Evolutionary conservation across 2,329 filamentous ascomycete species (phyloP).

Genomic region (Aquanectria penicillioides): DNA sequence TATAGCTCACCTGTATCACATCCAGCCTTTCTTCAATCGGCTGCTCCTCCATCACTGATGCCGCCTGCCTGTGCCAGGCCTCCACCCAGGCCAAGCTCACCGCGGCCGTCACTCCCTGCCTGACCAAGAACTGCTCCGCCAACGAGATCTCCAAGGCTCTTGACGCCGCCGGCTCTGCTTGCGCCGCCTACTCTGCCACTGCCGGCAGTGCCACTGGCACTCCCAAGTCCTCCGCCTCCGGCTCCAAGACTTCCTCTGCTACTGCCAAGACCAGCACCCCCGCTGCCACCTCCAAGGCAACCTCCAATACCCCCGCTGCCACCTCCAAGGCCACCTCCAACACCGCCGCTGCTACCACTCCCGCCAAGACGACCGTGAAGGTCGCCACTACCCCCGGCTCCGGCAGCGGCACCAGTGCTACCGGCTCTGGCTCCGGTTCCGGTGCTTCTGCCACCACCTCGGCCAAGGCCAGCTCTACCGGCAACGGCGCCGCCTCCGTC

Average conservation of each 20-base stretch:
- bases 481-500: constrained; percentile 31
- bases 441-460: constrained; percentile 12
- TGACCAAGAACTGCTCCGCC: constrained; percentile 47
- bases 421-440: constrained; percentile 13
- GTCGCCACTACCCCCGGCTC: constrained; percentile 23
- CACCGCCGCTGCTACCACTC: constrained; percentile 27
- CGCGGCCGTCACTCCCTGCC: constrained; percentile 44
- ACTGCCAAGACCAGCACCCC: constrained; percentile 4
- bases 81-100: constrained; percentile 45
- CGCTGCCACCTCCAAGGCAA: constrained; percentile 2
- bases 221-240: constrained; percentile 4
- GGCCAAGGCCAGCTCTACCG: constrained; percentile 20
- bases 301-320: background rate
- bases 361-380: too few species aligned
- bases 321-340: constrained; percentile 15
- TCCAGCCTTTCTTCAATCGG: constrained; percentile 48
- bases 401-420: constrained; percentile 25
- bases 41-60: constrained; percentile 48
- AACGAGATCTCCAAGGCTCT: constrained; percentile 46
- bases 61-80: constrained; percentile 52
- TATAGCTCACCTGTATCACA: constrained; percentile 47
- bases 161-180: constrained; percentile 44
- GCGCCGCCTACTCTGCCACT: constrained; percentile 37
- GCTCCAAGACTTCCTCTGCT: constrained; percentile 11
- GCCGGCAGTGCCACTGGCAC: constrained; percentile 22